Evolutionary conservation across 306 rosid species (phyloP).

Genomic region (Senna siamea): DNA sequence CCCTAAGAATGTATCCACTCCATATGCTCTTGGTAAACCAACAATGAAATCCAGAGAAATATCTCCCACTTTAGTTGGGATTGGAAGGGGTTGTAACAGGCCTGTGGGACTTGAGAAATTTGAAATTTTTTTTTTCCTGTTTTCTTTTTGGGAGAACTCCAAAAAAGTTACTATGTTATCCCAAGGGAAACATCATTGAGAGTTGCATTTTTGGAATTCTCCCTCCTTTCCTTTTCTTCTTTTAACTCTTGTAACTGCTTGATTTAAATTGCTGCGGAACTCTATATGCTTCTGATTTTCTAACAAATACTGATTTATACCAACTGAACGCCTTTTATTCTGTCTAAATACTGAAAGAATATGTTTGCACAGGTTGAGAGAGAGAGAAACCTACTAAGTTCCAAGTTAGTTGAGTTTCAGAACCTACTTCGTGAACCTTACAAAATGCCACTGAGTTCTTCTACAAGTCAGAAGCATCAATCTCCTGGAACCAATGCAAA

Average conservation of each 20-base stretch:
- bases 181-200: background rate
- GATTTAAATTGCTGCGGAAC: background rate
- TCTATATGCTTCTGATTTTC: background rate
- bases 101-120: no score
- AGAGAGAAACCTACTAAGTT: constrained; percentile 73
- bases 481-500: constrained; percentile 50
- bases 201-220: background rate
- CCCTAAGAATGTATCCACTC: no score
- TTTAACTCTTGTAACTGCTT: background rate
- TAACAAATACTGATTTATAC: background rate
- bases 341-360: constrained; percentile 30
- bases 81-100: no score
- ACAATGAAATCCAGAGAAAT: no score
- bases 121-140: no score
- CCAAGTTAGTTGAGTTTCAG: constrained; percentile 77
- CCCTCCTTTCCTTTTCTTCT: background rate
- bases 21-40: no score
- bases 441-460: constrained; percentile 42
- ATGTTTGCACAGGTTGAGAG: constrained; percentile 75
- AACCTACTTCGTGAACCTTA: constrained; percentile 64
- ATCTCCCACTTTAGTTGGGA: no score
- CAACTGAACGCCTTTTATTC: constrained; percentile 25
- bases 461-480: constrained; percentile 48
- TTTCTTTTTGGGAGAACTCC: no score
- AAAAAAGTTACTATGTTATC: no score